Conservation (phyloP, 2,329 filamentous ascomycete species). For the Aureobasidium zeae region DNA sequence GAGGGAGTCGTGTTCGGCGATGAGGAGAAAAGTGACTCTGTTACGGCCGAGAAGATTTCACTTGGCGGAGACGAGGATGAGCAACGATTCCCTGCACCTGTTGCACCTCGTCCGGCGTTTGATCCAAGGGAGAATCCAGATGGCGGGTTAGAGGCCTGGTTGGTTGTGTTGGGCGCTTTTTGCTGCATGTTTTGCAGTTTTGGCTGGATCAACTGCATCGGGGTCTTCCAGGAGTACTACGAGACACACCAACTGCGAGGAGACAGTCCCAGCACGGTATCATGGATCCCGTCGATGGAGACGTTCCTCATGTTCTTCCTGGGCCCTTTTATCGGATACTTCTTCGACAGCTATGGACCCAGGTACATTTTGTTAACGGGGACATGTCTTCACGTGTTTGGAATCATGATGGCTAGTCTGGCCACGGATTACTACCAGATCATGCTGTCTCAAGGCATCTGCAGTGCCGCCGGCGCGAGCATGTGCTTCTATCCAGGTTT, state of each 20-base stretch:
- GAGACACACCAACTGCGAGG: slow-evolving; percentile 32
- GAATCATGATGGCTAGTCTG: slow-evolving; percentile 54
- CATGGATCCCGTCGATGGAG: slow-evolving; percentile 40
- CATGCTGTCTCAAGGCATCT: slow-evolving; percentile 46
- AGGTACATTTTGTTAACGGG: slow-evolving; percentile 45
- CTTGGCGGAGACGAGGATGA: background rate
- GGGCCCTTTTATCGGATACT: slow-evolving; percentile 51
- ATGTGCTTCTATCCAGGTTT: slow-evolving; percentile 40
- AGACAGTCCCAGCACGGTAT: slow-evolving; percentile 33
- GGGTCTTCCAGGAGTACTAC: slow-evolving; percentile 42
- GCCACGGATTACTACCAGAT: slow-evolving; percentile 48
- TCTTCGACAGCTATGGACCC: slow-evolving; percentile 56
- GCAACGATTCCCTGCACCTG: slow-evolving; percentile 4
- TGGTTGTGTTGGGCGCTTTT: slow-evolving; percentile 30
- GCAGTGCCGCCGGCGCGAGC: slow-evolving; percentile 42
- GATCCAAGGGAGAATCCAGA: slow-evolving; percentile 29
- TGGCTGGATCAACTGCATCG: slow-evolving; percentile 38
- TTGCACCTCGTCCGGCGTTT: slow-evolving; percentile 18
- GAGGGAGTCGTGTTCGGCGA: background rate
- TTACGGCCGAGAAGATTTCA: slow-evolving; percentile 10
- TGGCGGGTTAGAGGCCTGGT: slow-evolving; percentile 37
- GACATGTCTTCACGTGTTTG: slow-evolving; percentile 49
- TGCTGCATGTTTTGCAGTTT: slow-evolving; percentile 33
- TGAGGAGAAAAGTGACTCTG: slow-evolving; percentile 7
- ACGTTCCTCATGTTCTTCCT: slow-evolving; percentile 46